Evolutionary conservation across 139 green algal species (phyloP), one percentile per base, ranked within the genome.

Genomic region (Prasinococcaceae sp.): DNA sequence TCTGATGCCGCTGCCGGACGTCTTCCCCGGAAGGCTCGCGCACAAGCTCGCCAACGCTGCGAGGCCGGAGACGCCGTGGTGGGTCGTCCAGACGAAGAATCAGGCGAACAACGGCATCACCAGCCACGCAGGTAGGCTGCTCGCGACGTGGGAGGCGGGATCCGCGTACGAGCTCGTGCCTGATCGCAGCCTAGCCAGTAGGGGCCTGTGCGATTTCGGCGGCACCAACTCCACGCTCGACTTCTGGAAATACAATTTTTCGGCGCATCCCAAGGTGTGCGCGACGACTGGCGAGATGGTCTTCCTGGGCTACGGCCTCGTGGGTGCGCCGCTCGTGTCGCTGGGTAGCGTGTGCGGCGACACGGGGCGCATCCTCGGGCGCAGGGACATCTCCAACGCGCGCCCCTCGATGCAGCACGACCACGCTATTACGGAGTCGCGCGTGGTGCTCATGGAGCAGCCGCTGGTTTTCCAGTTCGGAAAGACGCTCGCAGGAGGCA

Each of bases 201-300:
- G 14, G 19, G 52, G 52, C 4, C 10, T 60, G 40, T 60, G 52
- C 38, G 26, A 50, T 25, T 60, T 60, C 22, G 19, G 26, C 9
- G 38, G 27, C 19, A 51, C 36, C 3, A n/a, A 41, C 20, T 6
- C 9, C 6, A 50, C 37, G 14, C 26, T 28, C 8, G 37, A 51
- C 28, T 60, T 51, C 38, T 60, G 43, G 43, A 6, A 20, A 9
- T 32, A 55, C 23, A 37, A 60, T n/a, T 84, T 89, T 59, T 90
- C 80, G 0, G 82, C 83, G 0, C 83, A 93, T 53, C 78, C 80
- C 39, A 93, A 92, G 69, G 32, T 77, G 19, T 38, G 45, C 39
- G n/a, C 52, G 27, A 29, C 19, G 26, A 68, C 42, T 14, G 50
- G 50, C 3, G 60, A 68, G 52, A 35, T 68, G 20, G 33, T 58